phyloP scores from a whole-genome alignment of 441 rosid genomes.

The Kokia cookei region DNA sequence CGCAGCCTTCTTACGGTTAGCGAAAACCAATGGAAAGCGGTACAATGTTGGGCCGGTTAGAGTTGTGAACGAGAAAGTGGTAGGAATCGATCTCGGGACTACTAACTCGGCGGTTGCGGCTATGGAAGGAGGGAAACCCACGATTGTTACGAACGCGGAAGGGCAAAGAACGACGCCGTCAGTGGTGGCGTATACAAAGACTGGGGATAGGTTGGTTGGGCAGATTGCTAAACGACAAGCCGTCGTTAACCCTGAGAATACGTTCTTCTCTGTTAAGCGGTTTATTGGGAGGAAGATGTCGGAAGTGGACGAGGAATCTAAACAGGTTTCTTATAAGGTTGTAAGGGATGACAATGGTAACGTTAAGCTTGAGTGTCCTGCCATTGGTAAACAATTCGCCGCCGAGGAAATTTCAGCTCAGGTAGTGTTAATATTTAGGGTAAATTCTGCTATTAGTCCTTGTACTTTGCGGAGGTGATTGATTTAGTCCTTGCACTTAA shows the following conservation, averaged over 20 bases:
- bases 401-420: conserved; percentile 98
- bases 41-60: conserved; percentile 43
- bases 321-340: conserved; percentile 87
- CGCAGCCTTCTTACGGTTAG: conserved; percentile 34
- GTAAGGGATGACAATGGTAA: conserved; percentile 86
- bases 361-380: conserved; percentile 91
- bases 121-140: conserved; percentile 96
- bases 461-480: too few relatives aligned
- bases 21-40: conserved; percentile 15
- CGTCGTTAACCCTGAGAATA: conserved; percentile 87
- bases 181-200: conserved; percentile 85
- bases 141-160: conserved; percentile 85
- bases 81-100: conserved; percentile 72
- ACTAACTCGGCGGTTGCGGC: conserved; percentile 93
- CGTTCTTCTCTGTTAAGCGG: conserved; percentile 93
- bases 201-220: conserved; percentile 83
- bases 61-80: conserved; percentile 63
- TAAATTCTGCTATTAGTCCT: too few relatives aligned
- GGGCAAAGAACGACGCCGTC: conserved; percentile 96
- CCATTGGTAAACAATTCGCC: conserved; percentile 73
- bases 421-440: conserved; percentile 25
- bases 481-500: too few relatives aligned
- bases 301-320: conserved; percentile 89
- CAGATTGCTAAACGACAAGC: conserved; percentile 96
- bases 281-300: conserved; percentile 95